Conservation (phyloP, 2,329 filamentous ascomycete genomes). For the Nemania sp. region DNA sequence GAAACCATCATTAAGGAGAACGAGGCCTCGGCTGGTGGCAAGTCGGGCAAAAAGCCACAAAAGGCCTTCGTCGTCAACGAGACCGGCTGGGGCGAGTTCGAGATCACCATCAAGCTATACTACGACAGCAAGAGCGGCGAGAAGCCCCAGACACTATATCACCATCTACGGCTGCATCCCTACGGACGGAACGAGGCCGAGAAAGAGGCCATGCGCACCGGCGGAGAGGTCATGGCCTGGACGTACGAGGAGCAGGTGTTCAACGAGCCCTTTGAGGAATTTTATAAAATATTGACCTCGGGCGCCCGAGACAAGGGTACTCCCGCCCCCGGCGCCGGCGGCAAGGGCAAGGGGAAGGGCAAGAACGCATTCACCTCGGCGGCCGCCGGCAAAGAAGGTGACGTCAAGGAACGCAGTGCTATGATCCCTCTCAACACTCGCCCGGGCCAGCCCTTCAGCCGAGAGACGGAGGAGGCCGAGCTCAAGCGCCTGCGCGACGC, state of each 20-base stretch:
- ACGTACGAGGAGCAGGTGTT: constrained; percentile 94
- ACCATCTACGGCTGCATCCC: constrained; percentile 87
- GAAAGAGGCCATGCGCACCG: constrained; percentile 64
- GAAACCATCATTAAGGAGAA: constrained; percentile 41
- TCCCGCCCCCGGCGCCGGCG: constrained; percentile 45
- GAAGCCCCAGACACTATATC: constrained; percentile 95
- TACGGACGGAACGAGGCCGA: constrained; percentile 82
- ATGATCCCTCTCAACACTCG: constrained; percentile 72
- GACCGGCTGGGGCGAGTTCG: constrained; percentile 98
- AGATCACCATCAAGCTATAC: constrained; percentile 93
- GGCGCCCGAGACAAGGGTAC: constrained; percentile 63
- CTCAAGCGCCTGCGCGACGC: constrained; percentile 66
- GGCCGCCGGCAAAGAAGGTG: constrained; percentile 36
- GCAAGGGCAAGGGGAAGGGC: constrained; percentile 62
- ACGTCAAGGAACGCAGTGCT: constrained; percentile 65
- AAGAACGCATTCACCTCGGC: constrained; percentile 40
- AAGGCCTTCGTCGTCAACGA: constrained; percentile 76
- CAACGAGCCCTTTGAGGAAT: constrained; percentile 92
- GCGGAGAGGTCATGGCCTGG: constrained; percentile 73
- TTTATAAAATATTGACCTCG: constrained; percentile 83
- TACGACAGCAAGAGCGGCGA: constrained; percentile 86
- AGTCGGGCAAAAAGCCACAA: constrained; percentile 52
- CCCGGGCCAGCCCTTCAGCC: constrained; percentile 73
- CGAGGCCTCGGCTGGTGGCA: constrained; percentile 31
- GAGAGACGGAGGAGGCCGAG: constrained; percentile 69